Percentiles rank a stretch among this genome's conserved stretches.
phyloP scores from a whole-genome alignment of 495 filamentous ascomycete genomes.

The Pseudotulostoma volvatum region DNA sequence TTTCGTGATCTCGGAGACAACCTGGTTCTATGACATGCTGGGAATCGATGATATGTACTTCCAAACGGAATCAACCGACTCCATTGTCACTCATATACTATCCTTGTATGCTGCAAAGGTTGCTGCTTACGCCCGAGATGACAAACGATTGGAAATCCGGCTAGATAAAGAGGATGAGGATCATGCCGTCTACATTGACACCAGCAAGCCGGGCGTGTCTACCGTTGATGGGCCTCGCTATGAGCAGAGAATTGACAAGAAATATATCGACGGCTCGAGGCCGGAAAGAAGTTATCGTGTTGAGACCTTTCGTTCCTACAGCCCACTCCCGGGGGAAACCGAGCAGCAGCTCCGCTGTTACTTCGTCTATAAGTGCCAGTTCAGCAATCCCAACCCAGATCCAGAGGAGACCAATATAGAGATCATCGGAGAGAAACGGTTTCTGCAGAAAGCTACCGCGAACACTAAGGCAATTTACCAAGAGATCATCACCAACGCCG shows the following conservation, averaged over 20 bases:
- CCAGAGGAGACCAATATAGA: slow-evolving; percentile 77
- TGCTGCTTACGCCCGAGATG: slow-evolving; percentile 82
- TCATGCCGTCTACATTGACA: slow-evolving; percentile 97
- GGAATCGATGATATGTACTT: slow-evolving; percentile 99
- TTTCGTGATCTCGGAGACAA: slow-evolving; percentile 68
- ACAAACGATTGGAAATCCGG: slow-evolving; percentile 84
- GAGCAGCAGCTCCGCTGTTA: slow-evolving; percentile 86
- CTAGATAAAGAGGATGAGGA: slow-evolving; percentile 88
- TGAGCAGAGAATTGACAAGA: slow-evolving; percentile 84
- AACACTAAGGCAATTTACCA: slow-evolving; percentile 94
- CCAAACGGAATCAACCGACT: slow-evolving; percentile 73
- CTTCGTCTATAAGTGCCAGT: slow-evolving; percentile 93
- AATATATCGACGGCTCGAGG: slow-evolving; percentile 67
- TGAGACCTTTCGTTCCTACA: slow-evolving; percentile 83
- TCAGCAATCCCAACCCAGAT: slow-evolving; percentile 53
- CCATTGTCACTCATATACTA: slow-evolving; percentile 83
- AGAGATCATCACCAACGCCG: slow-evolving; percentile 73
- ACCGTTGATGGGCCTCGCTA: slow-evolving; percentile 65
- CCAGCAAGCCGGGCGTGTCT: slow-evolving; percentile 71
- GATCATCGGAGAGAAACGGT: slow-evolving; percentile 81
- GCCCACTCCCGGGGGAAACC: slow-evolving; percentile 49
- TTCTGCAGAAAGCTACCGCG: slow-evolving; percentile 84
- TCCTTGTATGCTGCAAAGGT: slow-evolving; percentile 96
- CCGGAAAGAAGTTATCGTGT: slow-evolving; percentile 66
- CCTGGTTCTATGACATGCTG: slow-evolving; percentile 94